phyloP scores from a whole-genome alignment of 345 rosid species.

The Balakata baccata region DNA sequence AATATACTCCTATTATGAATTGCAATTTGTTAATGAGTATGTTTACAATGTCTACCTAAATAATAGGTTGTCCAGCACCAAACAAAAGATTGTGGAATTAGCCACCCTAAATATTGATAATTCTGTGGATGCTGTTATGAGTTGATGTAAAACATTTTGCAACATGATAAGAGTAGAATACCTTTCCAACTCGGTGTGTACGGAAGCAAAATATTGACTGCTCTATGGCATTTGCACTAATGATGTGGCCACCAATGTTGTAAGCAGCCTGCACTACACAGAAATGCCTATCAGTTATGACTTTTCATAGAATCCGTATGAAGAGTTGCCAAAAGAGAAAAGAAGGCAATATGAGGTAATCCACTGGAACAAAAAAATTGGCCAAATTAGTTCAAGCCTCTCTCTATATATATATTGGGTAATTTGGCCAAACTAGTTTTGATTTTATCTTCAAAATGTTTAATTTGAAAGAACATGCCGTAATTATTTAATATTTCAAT shows the following conservation, averaged over 20 bases:
- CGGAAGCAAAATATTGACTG: slow-evolving; percentile 70
- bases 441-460: background rate
- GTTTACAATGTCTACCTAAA: background rate
- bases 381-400: background rate
- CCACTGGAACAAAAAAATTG: background rate
- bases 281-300: slow-evolving; percentile 33
- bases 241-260: slow-evolving; percentile 72
- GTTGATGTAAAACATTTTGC: background rate
- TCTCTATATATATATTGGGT: background rate
- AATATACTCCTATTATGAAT: background rate
- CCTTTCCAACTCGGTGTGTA: slow-evolving; percentile 71
- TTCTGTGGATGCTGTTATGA: background rate
- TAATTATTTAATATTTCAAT: background rate
- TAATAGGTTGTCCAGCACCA: background rate
- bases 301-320: background rate
- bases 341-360: background rate
- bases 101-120: background rate
- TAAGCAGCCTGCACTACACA: slow-evolving; percentile 83
- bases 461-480: background rate
- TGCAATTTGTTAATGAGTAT: background rate
- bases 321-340: background rate
- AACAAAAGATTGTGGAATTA: background rate
- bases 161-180: slow-evolving; percentile 27
- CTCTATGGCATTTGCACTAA: slow-evolving; percentile 83
- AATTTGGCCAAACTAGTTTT: background rate